Conservation (phyloP, 2,329 filamentous ascomycete genomes). For the Nemania sp. region DNA sequence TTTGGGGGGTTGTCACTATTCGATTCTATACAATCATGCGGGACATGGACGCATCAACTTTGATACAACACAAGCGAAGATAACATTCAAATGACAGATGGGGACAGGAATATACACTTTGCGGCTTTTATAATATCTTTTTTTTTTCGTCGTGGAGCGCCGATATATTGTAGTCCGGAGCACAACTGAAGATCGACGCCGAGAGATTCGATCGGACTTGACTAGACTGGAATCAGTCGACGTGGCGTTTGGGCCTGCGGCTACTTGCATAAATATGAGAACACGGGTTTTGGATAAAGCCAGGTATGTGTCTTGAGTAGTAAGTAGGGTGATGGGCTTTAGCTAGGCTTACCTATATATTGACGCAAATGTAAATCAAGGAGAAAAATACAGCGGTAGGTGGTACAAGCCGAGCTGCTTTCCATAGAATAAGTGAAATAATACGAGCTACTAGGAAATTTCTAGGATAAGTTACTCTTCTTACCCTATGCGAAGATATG, state of each 20-base stretch:
- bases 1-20: too few relatives aligned
- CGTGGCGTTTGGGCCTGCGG: slow-evolving; percentile 12
- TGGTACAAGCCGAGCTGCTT: too few relatives aligned
- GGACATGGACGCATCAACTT: background rate
- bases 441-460: too few relatives aligned
- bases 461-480: too few relatives aligned
- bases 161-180: background rate
- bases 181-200: background rate
- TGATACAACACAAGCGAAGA: slow-evolving; percentile 6
- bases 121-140: background rate
- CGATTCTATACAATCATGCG: too few relatives aligned
- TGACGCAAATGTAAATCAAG: slow-evolving; percentile 2
- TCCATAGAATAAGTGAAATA: too few relatives aligned
- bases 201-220: background rate
- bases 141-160: too few relatives aligned
- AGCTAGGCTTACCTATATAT: background rate
- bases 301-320: too few relatives aligned
- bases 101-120: background rate
- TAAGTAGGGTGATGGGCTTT: too few relatives aligned
- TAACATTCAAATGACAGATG: too few relatives aligned
- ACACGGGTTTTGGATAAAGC: slow-evolving; percentile 5
- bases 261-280: slow-evolving; percentile 14
- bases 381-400: too few relatives aligned
- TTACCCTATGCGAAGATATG: too few relatives aligned
- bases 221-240: slow-evolving; percentile 6